Evolutionary conservation across 441 rosid genomes (phyloP).

Genomic region (Aquilaria agallochum): DNA sequence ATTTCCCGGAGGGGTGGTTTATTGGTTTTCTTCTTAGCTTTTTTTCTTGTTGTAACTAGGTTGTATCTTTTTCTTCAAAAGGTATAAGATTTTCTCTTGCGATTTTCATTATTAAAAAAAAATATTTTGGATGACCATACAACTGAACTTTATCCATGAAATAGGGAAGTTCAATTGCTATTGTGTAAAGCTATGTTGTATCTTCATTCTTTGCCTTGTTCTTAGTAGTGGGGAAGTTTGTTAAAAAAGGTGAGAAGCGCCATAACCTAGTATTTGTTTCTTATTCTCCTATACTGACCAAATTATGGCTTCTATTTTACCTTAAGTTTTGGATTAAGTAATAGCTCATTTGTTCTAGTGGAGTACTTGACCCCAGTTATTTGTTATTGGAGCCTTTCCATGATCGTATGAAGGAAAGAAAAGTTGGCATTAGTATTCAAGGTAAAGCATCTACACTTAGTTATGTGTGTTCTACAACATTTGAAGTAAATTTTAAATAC

Average conservation of each 20-base stretch:
- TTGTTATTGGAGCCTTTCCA: conserved; percentile 84
- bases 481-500: too few species aligned
- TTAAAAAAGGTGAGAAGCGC: conserved; percentile 60
- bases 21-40: conserved; percentile 25
- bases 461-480: neutral
- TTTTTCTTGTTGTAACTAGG: conserved; percentile 29
- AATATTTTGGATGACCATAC: conserved; percentile 7
- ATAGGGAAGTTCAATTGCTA: conserved; percentile 48
- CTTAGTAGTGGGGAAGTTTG: conserved; percentile 38
- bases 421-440: conserved; percentile 63
- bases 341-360: conserved; percentile 34
- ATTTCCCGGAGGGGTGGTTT: conserved; percentile 17
- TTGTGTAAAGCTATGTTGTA: conserved; percentile 44
- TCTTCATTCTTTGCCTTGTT: conserved; percentile 39
- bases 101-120: neutral
- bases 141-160: conserved; percentile 5
- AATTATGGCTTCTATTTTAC: neutral
- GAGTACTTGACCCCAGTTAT: conserved; percentile 79
- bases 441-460: conserved; percentile 32
- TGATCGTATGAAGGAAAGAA: conserved; percentile 57
- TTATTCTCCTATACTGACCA: conserved; percentile 1
- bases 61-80: conserved; percentile 33
- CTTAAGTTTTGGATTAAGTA: neutral
- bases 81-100: conserved; percentile 27
- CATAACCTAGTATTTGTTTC: neutral